A percentile compares a stretch with the other conserved stretches of the same genome.
Evolutionary conservation across 148 eudicot species (phyloP).

Genomic region (Limonium bicolor): DNA sequence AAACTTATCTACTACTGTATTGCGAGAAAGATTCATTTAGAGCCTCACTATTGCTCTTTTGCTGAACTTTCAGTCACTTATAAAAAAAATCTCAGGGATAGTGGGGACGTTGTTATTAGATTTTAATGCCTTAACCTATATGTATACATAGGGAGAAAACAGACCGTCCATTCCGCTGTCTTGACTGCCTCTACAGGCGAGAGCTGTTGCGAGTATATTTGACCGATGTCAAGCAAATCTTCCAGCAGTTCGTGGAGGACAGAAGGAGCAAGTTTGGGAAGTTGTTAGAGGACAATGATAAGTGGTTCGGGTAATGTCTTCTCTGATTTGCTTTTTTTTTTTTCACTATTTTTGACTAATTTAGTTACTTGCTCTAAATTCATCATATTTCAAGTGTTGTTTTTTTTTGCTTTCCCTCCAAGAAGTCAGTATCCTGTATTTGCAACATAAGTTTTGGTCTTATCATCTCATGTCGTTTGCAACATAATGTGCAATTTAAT

Average conservation of each 20-base stretch:
- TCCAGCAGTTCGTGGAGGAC: constrained; percentile 80
- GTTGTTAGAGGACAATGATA: constrained; percentile 74
- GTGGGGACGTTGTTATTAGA: neutral
- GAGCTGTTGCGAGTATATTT: constrained; percentile 81
- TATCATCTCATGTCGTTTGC: too few species aligned
- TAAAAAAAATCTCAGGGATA: too few species aligned
- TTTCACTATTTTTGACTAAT: too few species aligned
- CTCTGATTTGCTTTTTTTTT: neutral
- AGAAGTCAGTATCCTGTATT: neutral
- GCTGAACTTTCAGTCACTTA: neutral
- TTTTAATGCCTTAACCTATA: neutral
- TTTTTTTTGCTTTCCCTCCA: too few species aligned
- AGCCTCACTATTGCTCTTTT: too few species aligned
- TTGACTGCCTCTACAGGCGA: constrained; percentile 71
- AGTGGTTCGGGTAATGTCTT: constrained; percentile 67
- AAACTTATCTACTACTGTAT: neutral
- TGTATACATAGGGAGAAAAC: constrained; percentile 58
- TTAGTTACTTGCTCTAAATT: too few species aligned
- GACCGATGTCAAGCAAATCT: constrained; percentile 81
- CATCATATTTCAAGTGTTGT: too few species aligned
- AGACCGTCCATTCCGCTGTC: constrained; percentile 83
- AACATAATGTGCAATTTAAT: neutral
- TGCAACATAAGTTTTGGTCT: too few species aligned
- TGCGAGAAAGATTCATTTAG: too few species aligned
- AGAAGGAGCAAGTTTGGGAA: constrained; percentile 64